Conservation (phyloP, 208 protist genomes). For the Leishmania arabica region DNA sequence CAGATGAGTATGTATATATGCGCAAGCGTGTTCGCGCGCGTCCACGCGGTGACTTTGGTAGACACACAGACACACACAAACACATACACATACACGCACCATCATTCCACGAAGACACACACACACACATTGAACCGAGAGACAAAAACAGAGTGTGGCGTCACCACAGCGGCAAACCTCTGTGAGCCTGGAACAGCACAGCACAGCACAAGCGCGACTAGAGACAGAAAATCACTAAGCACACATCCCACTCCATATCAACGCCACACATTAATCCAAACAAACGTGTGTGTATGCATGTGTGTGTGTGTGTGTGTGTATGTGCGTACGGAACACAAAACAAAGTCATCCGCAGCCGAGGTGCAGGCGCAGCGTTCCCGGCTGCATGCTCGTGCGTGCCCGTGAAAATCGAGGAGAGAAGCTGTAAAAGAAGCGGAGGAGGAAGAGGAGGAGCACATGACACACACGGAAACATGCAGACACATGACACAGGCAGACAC, state of each 20-base stretch:
- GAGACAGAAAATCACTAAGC: neutral
- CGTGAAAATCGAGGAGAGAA: neutral
- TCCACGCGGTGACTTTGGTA: neutral
- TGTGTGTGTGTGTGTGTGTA: conserved; percentile 1
- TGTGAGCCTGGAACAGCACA: neutral
- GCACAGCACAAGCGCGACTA: neutral
- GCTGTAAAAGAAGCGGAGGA: neutral
- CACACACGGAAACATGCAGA: neutral
- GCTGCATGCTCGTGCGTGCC: neutral
- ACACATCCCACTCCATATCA: neutral
- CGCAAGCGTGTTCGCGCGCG: neutral
- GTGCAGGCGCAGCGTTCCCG: neutral
- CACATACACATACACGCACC: conserved; percentile 1
- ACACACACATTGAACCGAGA: neutral
- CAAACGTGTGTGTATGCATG: neutral
- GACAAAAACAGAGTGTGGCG: neutral
- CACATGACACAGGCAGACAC: neutral
- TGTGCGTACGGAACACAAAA: neutral
- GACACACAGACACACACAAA: neutral
- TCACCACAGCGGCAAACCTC: neutral
- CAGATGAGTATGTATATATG: neutral
- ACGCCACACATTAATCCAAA: neutral
- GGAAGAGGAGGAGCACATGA: neutral
- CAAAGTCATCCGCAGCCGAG: neutral
- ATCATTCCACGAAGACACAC: neutral